These are phyloP conservation scores for Crucihimalaya himalaica DNA, from an alignment of 345 rosid species.

Conservation along the genomic window DNA sequence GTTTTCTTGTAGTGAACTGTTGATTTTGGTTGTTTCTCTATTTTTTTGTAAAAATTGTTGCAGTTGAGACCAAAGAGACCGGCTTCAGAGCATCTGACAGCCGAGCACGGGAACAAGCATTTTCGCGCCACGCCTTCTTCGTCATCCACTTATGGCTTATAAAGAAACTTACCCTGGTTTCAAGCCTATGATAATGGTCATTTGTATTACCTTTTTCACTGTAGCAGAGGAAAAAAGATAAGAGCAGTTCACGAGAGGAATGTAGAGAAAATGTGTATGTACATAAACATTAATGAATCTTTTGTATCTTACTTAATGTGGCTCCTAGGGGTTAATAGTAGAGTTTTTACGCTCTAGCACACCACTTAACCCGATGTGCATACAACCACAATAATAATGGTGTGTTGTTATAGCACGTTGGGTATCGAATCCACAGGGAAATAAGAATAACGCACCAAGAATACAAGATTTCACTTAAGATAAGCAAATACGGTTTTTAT, in stretches of 20 bases:
- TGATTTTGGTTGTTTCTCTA: background rate
- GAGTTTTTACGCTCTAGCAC: too few species aligned
- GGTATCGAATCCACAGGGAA: too few species aligned
- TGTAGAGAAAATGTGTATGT: background rate
- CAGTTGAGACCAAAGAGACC: slow-evolving; percentile 88
- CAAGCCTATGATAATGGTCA: background rate
- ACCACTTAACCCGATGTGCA: too few species aligned
- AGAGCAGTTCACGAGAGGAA: background rate
- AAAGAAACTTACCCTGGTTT: background rate
- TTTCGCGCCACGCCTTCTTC: slow-evolving; percentile 60
- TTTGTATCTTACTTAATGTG: too few species aligned
- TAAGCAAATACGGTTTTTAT: too few species aligned
- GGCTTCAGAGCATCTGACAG: slow-evolving; percentile 61
- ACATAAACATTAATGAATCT: too few species aligned
- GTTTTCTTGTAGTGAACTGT: too few species aligned
- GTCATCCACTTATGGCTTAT: slow-evolving; percentile 25
- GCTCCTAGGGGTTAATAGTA: too few species aligned
- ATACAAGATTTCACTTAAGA: too few species aligned
- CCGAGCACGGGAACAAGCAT: slow-evolving; percentile 84
- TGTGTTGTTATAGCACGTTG: too few species aligned
- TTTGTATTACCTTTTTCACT: background rate
- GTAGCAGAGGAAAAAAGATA: background rate
- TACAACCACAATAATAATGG: too few species aligned
- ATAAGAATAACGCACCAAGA: too few species aligned
- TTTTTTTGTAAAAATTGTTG: background rate